Evolutionary conservation across 2,329 filamentous ascomycete genomes (phyloP), one percentile per base, ranked within the genome.

Genomic region (Verticillium nonalfalfae): DNA sequence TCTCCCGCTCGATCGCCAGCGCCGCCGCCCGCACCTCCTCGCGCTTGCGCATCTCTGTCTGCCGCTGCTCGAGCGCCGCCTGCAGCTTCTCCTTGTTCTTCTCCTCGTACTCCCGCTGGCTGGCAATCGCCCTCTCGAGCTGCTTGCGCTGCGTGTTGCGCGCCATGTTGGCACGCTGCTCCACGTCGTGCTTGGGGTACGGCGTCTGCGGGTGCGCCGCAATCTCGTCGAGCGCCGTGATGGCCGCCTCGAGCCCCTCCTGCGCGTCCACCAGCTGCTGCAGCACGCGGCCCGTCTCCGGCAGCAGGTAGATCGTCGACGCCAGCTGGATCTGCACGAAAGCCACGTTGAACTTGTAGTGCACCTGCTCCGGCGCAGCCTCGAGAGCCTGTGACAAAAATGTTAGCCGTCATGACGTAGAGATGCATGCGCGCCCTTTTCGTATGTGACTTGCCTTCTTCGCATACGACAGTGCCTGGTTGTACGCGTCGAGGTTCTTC

Each of bases 261-360:
- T 88, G 86, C 1, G 94, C 93, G 60, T 89, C 85, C 71, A 96
- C 84, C 7, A 99, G 86, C 69, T 98, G 93, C 63, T 85, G 83
- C 3, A 94, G 81, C 0, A 90, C 90, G 58, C 93, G 88, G 71
- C 93, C 87, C 6, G 85, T 85, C 72, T 97, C 91, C 5, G 85
- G 81, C 60, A 97, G 80, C 39, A 79, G 81, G 74, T 92, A 89
- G 60, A 97, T 87, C 35, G 90, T 85, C 56, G 90, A 89, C 21
- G 94, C 94, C 60, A 98, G 87, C 73, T 97, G 93, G 65, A 97
- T 96, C 72, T 98, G 95, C 34, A 98, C 91, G 71, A 97, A 99
- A 0, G 95, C 95, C 34, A 99, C 91, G 70, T 99, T 99, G 83
- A 99, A 99, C 73, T 95, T 92, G 74, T 95, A 91, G 75, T 97